Evolutionary conservation across 2,329 filamentous ascomycete genomes (phyloP).

Genomic region (Monilinia polystroma): DNA sequence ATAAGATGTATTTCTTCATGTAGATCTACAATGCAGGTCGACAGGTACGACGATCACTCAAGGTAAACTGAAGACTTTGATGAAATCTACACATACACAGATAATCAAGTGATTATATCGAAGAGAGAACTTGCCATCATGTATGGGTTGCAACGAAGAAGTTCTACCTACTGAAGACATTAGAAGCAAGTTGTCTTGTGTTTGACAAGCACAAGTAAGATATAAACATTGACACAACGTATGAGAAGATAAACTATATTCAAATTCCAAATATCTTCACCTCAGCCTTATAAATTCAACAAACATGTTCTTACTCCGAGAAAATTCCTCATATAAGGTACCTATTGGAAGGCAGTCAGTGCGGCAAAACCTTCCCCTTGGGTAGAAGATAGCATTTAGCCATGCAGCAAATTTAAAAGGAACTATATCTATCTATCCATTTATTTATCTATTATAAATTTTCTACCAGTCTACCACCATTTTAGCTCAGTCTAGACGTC

Average conservation of each 20-base stretch:
- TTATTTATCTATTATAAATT: background rate
- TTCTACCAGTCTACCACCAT: background rate
- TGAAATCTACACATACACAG: background rate
- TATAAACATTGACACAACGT: background rate
- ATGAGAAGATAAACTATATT: constrained; percentile 1
- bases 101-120: background rate
- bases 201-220: background rate
- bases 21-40: background rate
- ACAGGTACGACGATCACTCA: too few relatives aligned
- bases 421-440: background rate
- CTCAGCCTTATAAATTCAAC: background rate
- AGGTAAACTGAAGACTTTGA: background rate
- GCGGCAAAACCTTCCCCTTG: background rate
- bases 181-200: background rate
- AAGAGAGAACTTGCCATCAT: background rate
- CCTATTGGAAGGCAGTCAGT: background rate
- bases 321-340: constrained; percentile 1
- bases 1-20: background rate
- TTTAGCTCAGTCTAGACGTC: background rate
- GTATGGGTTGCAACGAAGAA: background rate
- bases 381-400: background rate
- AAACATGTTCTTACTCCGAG: background rate
- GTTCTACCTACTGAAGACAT: constrained; percentile 18
- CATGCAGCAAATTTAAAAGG: background rate
- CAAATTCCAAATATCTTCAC: background rate